These are phyloP conservation scores for Lolium multiflorum DNA, from an alignment of 176 grass and related monocot species.

Conservation along the genomic window DNA sequence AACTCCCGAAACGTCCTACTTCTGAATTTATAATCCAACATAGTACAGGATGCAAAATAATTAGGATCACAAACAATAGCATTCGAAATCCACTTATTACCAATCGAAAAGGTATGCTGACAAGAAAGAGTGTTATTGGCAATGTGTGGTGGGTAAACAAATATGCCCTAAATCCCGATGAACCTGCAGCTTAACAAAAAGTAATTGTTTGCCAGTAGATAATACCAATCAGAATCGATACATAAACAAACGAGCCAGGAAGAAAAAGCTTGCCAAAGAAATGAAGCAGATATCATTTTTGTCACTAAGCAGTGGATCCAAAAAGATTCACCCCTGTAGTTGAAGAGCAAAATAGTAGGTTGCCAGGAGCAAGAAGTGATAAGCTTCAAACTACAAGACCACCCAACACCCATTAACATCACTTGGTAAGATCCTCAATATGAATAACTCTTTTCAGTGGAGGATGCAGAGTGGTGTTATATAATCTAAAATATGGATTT, in stretches of 20 bases:
- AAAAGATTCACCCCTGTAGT: not conserved
- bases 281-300: not conserved
- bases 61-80: not conserved
- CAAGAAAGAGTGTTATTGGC: not conserved
- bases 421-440: not conserved
- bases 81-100: not conserved
- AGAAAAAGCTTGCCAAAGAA: not conserved
- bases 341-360: not conserved
- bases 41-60: conserved; percentile 2
- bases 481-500: not conserved
- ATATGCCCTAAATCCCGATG: conserved; percentile 3
- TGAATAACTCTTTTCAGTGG: conserved; percentile 31
- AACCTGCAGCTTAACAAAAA: conserved; percentile 2
- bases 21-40: not conserved
- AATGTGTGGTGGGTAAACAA: not conserved
- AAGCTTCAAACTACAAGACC: not conserved
- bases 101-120: not conserved
- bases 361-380: not conserved
- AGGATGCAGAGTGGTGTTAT: conserved; percentile 2
- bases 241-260: conserved; percentile 8
- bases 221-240: not conserved
- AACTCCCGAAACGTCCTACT: no score
- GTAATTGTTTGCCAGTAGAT: not conserved
- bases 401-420: not conserved
- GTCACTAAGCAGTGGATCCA: no score